Evolutionary conservation across 257 asterid genomes (phyloP).

Genomic region (Mentha longifolia): DNA sequence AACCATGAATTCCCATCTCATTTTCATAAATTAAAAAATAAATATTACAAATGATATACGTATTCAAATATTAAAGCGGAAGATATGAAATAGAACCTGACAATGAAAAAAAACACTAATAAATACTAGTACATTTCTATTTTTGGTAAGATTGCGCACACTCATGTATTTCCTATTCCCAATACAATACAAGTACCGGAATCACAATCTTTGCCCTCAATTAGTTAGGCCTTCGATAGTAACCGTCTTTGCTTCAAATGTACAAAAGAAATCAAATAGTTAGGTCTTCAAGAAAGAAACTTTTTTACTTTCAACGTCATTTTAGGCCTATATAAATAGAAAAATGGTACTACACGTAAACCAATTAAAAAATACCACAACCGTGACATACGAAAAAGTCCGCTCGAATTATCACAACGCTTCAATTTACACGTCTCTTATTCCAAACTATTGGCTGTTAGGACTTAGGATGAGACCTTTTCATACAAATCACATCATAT

Average conservation of each 20-base stretch:
- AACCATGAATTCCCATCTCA: neutral
- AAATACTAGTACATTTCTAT: neutral
- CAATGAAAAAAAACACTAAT: no score
- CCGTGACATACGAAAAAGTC: neutral
- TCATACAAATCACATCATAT: neutral
- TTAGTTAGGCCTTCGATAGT: neutral
- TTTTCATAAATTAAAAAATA: neutral
- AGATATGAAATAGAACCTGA: no score
- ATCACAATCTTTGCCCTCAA: neutral
- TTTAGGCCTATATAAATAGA: no score
- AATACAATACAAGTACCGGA: neutral
- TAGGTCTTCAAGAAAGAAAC: no score
- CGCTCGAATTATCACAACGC: neutral
- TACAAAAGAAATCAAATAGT: no score
- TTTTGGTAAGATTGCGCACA: slow-evolving; percentile 3
- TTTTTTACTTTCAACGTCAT: no score
- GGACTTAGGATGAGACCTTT: neutral
- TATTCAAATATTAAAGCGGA: no score
- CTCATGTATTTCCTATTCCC: slow-evolving; percentile 6
- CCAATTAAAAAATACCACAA: neutral
- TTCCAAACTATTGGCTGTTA: neutral
- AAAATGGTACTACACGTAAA: neutral
- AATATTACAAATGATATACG: no score
- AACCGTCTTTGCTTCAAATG: no score
- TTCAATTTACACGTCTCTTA: slow-evolving; percentile 31